Evolutionary conservation across 345 rosid genomes (phyloP).

Genomic region (Nephelium lappaceum): DNA sequence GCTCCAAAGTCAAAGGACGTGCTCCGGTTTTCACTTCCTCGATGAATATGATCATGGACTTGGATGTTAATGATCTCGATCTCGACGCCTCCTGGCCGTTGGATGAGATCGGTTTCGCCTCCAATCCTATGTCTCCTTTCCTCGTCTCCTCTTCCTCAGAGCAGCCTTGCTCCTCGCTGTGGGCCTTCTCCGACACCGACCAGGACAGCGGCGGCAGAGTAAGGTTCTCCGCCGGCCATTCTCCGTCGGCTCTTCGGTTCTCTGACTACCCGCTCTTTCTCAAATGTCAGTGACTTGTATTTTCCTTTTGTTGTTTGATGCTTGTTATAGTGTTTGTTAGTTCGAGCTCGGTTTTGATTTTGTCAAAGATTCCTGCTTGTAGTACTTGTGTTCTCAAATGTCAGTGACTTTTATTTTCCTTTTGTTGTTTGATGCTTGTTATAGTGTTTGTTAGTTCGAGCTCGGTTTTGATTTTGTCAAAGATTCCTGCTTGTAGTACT

Average conservation of each 20-base stretch:
- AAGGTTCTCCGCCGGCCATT: constrained; percentile 21
- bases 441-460: constrained; percentile 15
- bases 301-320: not conserved
- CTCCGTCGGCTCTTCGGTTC: not conserved
- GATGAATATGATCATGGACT: constrained; percentile 42
- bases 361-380: not conserved
- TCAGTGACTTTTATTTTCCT: constrained; percentile 32
- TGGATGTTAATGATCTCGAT: constrained; percentile 78
- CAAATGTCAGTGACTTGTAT: constrained; percentile 48
- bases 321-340: not conserved
- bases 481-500: not conserved
- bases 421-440: not conserved
- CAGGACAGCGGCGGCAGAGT: constrained; percentile 21
- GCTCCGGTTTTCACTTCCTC: not conserved
- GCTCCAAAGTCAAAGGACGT: constrained; percentile 40
- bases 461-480: constrained; percentile 9
- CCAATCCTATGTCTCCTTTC: constrained; percentile 64
- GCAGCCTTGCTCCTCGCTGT: constrained; percentile 86
- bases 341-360: constrained; percentile 20
- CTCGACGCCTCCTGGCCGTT: constrained; percentile 69
- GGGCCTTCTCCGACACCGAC: constrained; percentile 77
- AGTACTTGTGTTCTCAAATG: constrained; percentile 28
- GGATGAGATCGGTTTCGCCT: constrained; percentile 61
- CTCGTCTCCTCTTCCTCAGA: constrained; percentile 59
- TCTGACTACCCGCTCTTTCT: constrained; percentile 53